Evolutionary conservation across 768 basidiomycete genomes (phyloP).

Genomic region (Suillus fuscotomentosus): DNA sequence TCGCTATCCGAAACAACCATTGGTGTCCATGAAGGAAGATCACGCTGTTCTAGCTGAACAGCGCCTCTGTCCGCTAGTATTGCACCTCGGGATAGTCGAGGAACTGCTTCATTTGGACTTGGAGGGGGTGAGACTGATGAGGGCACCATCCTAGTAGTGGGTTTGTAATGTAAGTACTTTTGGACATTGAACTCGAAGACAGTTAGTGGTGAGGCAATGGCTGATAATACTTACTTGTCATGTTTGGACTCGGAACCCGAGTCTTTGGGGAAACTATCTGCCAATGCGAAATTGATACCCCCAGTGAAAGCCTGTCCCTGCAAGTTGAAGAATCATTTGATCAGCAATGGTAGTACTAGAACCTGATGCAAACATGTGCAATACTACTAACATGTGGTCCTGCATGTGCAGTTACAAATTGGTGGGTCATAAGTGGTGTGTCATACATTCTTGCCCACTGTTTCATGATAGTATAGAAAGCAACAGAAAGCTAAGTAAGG

Average conservation of each 20-base stretch:
- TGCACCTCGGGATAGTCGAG: not conserved
- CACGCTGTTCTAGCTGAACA: not conserved
- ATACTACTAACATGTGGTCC: not conserved
- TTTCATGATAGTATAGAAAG: not conserved
- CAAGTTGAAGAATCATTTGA: not conserved
- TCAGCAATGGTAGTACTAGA: not conserved
- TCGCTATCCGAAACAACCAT: not conserved
- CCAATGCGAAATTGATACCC: not conserved
- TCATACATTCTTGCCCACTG: not conserved
- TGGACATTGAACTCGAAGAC: not conserved
- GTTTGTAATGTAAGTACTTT: not conserved
- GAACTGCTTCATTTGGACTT: not conserved
- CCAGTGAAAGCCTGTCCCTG: not conserved
- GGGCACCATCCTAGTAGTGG: not conserved
- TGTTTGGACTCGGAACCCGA: not conserved
- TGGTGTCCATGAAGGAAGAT: conserved; percentile 1
- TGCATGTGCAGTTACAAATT: not conserved
- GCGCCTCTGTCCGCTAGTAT: too few relatives aligned
- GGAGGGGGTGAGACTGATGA: not conserved
- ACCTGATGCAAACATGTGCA: not conserved
- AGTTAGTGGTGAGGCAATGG: not conserved
- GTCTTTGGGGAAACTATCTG: not conserved
- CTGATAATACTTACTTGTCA: not conserved
- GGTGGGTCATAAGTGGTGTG: not conserved
- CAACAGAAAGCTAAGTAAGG: not conserved